Evolutionary conservation across 805 yeast species (phyloP).

Genomic region (Vanderwaltozyma polyspora): DNA sequence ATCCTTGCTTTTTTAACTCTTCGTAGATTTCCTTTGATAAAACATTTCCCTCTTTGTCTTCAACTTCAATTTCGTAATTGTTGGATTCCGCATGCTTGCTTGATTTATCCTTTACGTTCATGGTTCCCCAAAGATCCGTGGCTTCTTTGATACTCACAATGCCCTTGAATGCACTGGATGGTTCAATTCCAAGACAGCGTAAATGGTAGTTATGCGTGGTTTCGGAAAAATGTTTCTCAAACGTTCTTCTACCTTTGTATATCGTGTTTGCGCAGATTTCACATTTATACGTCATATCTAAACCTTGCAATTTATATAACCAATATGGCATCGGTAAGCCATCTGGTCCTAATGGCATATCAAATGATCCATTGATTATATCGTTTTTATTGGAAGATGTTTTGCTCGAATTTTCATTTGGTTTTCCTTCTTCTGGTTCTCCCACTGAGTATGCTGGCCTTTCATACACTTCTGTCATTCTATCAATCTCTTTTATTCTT

Average conservation of each 20-base stretch:
- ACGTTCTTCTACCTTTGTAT: constrained; percentile 65
- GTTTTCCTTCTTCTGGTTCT: constrained; percentile 27
- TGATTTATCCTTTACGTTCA: constrained; percentile 18
- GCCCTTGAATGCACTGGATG: constrained; percentile 45
- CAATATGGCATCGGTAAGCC: constrained; percentile 90
- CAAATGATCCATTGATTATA: constrained; percentile 29
- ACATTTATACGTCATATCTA: constrained; percentile 59
- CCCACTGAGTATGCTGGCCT: constrained; percentile 30
- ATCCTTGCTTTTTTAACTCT: constrained; percentile 81
- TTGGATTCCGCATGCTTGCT: constrained; percentile 22
- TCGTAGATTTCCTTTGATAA: constrained; percentile 74
- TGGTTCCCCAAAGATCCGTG: constrained; percentile 38
- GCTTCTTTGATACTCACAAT: constrained; percentile 64
- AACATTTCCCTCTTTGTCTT: constrained; percentile 87
- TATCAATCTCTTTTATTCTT: constrained; percentile 41
- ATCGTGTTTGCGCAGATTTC: constrained; percentile 74
- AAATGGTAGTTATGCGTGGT: constrained; percentile 64
- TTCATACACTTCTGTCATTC: constrained; percentile 27
- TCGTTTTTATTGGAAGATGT: constrained; percentile 12
- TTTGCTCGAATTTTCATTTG: constrained; percentile 11
- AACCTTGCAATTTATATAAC: constrained; percentile 84
- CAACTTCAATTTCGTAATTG: constrained; percentile 47
- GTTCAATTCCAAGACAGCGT: constrained; percentile 57
- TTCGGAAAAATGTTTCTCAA: constrained; percentile 65
- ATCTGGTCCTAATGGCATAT: constrained; percentile 74